Base-by-base conservation (phyloP, 2,329 filamentous ascomycete species). In the Bertia moriformis region DNA sequence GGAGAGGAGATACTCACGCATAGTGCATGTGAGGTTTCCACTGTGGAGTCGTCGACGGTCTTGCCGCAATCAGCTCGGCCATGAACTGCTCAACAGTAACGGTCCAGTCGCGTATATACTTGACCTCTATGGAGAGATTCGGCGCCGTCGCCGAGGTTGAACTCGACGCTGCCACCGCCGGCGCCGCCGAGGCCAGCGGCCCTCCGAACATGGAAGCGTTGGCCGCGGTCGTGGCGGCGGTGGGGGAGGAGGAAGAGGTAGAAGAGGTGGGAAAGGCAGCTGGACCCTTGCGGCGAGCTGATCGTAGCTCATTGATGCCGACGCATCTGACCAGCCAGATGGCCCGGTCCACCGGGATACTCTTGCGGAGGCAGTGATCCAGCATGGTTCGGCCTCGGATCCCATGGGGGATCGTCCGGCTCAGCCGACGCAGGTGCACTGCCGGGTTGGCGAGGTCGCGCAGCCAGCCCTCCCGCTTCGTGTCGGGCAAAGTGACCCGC, bases 321-420 rank as follows among this genome's bases (percentile, higher is more conserved):
- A 98, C 89, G 54, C 91, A 96, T 53, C 93, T 94, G 29, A 85
- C 85, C 43, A 98, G 68, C 91, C 91, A 98, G 13, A 96, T 73
- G 30, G 91, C 89, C 47, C 91, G 75, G 46, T 85, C 80, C 7
- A 85, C 77, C 0, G 91, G 89, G 3, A 98, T 85, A 43, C 78
- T 77, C 60, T 96, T 96, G 56, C 79, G 83, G 38, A 95, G 61
- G 53, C 88, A 96, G 56, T 96, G 89, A 41, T 98, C 91, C 30
- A 98, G 70, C 18, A 98, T 66, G 1, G 83, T 72, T 52, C 84
- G 87, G 40, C 89, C 88, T 17, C 86, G 71, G 46, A 98, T 86
- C 4, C 91, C 91, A 53, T 96, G 88, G 1, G 91, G 91, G 38
- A 98, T 96, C 0, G 88, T 95, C 43, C 89, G 73, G 51, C 88